Conservation (phyloP, 192 early-diverging fungal species). For the Entomortierella chlamydospora region DNA sequence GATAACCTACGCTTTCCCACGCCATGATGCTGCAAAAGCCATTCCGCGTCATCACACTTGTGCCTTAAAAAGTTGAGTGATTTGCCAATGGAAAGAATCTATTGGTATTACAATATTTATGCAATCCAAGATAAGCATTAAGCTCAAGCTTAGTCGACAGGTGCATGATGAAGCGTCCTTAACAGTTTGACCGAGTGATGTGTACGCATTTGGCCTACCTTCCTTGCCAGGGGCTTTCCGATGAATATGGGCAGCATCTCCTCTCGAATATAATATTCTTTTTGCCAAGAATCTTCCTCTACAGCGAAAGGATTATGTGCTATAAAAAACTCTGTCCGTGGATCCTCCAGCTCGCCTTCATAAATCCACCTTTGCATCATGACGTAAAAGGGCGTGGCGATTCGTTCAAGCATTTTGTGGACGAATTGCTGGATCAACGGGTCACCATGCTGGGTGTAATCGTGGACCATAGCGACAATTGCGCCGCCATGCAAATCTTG, state of each 20-base stretch:
- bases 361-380: slow-evolving; percentile 94
- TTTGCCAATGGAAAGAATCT: slow-evolving; percentile 51
- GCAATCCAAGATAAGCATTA: too few relatives aligned
- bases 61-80: slow-evolving; percentile 63
- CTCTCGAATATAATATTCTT: slow-evolving; percentile 77
- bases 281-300: slow-evolving; percentile 85
- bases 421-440: slow-evolving; percentile 87
- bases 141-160: too few relatives aligned
- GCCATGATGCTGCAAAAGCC: slow-evolving; percentile 57
- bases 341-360: slow-evolving; percentile 94
- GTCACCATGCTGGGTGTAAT: slow-evolving; percentile 91
- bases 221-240: slow-evolving; percentile 77
- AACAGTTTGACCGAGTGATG: too few relatives aligned
- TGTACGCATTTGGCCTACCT: slow-evolving; percentile 69
- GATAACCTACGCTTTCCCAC: slow-evolving; percentile 48
- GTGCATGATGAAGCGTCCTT: too few relatives aligned
- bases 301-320: slow-evolving; percentile 60
- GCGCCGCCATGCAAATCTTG: slow-evolving; percentile 75
- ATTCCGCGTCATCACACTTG: slow-evolving; percentile 66
- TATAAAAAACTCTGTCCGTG: slow-evolving; percentile 94
- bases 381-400: slow-evolving; percentile 89
- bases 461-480: slow-evolving; percentile 80
- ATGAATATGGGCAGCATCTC: slow-evolving; percentile 94
- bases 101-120: neutral
- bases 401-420: slow-evolving; percentile 75